Percentiles rank a stretch among this genome's conserved stretches.
These are phyloP conservation scores for Colletotrichum caudatum DNA, from an alignment of 2,329 filamentous ascomycete species.

Conservation along the genomic window DNA sequence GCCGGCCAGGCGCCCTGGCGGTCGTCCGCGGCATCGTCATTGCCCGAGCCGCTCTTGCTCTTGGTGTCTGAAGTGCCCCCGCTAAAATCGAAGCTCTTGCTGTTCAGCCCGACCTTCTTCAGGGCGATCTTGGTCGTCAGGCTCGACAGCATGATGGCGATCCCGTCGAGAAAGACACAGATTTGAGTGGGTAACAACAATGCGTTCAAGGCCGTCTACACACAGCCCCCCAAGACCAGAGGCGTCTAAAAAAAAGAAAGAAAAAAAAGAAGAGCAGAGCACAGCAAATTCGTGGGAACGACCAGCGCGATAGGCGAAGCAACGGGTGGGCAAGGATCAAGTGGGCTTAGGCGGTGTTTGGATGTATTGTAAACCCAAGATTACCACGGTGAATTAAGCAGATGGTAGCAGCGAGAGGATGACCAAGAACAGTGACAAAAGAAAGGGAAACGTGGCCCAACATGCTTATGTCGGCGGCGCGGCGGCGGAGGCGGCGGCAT, in stretches of 20 bases:
- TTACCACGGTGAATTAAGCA: constrained; percentile 8
- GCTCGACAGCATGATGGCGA: constrained; percentile 64
- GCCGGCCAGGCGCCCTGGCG: constrained; percentile 53
- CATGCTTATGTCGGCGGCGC: constrained; percentile 29
- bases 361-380: constrained; percentile 25
- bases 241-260: neutral
- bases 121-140: constrained; percentile 70
- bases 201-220: constrained; percentile 1
- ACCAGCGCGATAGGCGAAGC: constrained; percentile 13
- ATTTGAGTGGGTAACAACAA: neutral
- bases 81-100: constrained; percentile 60
- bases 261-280: constrained; percentile 6
- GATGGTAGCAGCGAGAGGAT: neutral
- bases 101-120: constrained; percentile 66
- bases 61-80: constrained; percentile 50
- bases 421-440: constrained; percentile 1
- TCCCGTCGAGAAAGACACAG: constrained; percentile 14
- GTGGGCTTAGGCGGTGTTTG: constrained; percentile 8
- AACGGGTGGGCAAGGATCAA: constrained; percentile 29
- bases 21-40: constrained; percentile 44
- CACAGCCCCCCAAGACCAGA: neutral
- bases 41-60: constrained; percentile 44
- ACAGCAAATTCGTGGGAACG: neutral
- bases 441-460: constrained; percentile 18
- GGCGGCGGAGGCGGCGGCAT: too few species aligned